Percentiles rank a stretch among this genome's conserved stretches.
These are phyloP conservation scores for Plasmodium vinckei DNA, from an alignment of 169 alveolate genomes.

Conservation along the genomic window DNA sequence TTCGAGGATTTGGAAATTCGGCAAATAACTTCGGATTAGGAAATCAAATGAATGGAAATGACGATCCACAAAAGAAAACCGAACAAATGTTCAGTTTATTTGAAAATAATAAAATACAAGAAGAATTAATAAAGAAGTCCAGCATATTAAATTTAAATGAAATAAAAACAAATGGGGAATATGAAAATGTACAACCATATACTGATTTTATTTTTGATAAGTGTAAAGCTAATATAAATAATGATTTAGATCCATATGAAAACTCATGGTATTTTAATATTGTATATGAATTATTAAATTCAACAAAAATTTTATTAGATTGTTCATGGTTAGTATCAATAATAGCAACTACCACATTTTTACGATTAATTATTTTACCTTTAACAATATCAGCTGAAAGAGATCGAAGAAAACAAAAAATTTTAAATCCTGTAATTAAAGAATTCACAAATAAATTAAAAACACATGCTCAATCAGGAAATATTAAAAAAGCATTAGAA, in stretches of 20 bases:
- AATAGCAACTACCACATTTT: constrained; percentile 73
- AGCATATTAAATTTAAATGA: no score
- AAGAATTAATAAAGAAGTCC: no score
- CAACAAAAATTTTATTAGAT: constrained; percentile 44
- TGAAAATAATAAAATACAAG: no score
- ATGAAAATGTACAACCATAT: constrained; percentile 8
- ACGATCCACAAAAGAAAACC: no score
- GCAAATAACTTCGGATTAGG: not conserved
- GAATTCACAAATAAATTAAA: constrained; percentile 80
- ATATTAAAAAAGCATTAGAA: constrained; percentile 65
- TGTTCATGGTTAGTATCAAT: constrained; percentile 60
- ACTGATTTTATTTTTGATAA: constrained; percentile 60
- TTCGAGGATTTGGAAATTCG: no score
- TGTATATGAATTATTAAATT: constrained; percentile 37
- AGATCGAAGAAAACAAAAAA: constrained; percentile 81
- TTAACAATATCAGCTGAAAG: constrained; percentile 82
- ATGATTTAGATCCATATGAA: constrained; percentile 47
- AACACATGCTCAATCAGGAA: constrained; percentile 77
- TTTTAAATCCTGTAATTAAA: constrained; percentile 77
- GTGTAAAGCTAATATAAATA: constrained; percentile 25
- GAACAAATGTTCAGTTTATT: no score
- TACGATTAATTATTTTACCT: constrained; percentile 80
- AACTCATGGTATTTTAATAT: constrained; percentile 53
- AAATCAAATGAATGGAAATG: not conserved
- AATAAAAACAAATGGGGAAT: not conserved